Evolutionary conservation across 768 basidiomycete species (phyloP), one percentile per base, ranked within the genome.

Genomic region (Gautieria morchelliformis): DNA sequence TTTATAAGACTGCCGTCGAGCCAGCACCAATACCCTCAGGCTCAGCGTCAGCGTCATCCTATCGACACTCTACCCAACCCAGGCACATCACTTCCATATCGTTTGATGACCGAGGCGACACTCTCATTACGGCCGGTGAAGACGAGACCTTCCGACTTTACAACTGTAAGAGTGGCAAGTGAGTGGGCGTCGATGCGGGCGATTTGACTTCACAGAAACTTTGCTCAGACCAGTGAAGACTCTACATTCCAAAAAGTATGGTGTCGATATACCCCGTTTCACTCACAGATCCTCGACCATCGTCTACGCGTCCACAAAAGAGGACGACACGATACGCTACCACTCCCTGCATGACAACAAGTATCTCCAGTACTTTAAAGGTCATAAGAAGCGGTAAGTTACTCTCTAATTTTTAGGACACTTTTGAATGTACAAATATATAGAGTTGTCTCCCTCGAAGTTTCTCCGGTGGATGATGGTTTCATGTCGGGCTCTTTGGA

Each of bases 291-390:
- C 81, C 62, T 82, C 84, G 0, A 82, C 86, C 3, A 85, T 97
- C 48, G 67, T 98, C 3, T 84, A 97, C 65, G 89, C 94, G 8
- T 94, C 91, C 5, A 97, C 94, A 17, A 97, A 95, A 68, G 89
- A 89, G 69, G 90, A 97, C 69, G 91, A 97, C 67, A 93, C 89
- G 0, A 81, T 98, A 62, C 83, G 96, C 46, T 97, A 97, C 69
- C 91, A 95, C 64, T 94, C 91, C 1, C 69, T 95, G 51, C 93
- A 97, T 70, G 93, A 95, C 78, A 97, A 96, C 78, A 92, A 88
- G 68, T 99, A 93, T 69, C 73, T 98, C 33, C 83, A 87, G 62
- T 99, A 99, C 73, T 98, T 96, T 77, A 87, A 83, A 65, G 96
- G 96, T 0, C 96, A 99, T 74, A 93, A 84, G 62, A 87, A 79